A percentile compares a stretch with the other conserved stretches of the same genome.
phyloP scores from a whole-genome alignment of 164 flowering plant genomes.

The Euptelea pleiosperma region DNA sequence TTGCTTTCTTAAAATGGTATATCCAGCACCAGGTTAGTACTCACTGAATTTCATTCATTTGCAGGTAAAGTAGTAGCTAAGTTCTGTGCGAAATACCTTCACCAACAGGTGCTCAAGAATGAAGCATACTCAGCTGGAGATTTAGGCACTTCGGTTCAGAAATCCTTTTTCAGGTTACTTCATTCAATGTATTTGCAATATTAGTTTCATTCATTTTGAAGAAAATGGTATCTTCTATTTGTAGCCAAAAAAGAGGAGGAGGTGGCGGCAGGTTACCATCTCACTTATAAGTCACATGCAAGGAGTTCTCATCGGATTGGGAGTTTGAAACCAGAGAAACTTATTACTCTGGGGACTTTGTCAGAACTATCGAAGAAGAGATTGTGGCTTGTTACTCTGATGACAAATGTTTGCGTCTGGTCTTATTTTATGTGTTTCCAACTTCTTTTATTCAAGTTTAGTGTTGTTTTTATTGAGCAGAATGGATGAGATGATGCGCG shows the following conservation, averaged over 20 bases:
- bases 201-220: neutral
- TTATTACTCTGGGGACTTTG: no score
- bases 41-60: conserved; percentile 10
- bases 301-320: no score
- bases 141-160: conserved; percentile 73
- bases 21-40: neutral
- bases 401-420: neutral
- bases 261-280: no score
- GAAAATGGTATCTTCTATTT: neutral
- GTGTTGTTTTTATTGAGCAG: conserved; percentile 41
- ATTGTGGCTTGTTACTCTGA: neutral
- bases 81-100: conserved; percentile 96
- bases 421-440: neutral
- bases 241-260: no score
- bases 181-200: neutral
- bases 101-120: conserved; percentile 79
- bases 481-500: conserved; percentile 99
- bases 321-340: no score
- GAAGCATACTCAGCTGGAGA: conserved; percentile 88
- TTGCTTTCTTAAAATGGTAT: no score
- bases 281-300: no score
- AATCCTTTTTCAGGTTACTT: conserved; percentile 82
- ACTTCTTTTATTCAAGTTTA: neutral
- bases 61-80: conserved; percentile 98
- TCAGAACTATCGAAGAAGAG: no score